Base-by-base conservation (phyloP, 1,284 basidiomycete genomes). In the Pseudozyma sp. region DNA sequence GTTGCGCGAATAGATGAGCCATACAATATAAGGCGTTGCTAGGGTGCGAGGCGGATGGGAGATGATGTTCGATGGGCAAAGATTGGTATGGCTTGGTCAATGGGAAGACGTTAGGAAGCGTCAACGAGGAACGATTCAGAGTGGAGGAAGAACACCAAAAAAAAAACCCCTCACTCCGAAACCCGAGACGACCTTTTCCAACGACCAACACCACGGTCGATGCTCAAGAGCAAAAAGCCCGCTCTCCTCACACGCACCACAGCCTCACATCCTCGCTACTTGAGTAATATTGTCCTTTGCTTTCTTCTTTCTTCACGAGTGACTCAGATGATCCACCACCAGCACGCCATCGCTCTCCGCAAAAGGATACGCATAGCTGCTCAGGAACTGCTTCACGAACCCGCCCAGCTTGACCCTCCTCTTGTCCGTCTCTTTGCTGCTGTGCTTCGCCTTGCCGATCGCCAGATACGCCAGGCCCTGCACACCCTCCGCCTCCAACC, bases 401-500 rank as follows among this genome's bases (percentile, higher is more conserved):
- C 91, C 89, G 4, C 90, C 92, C 11, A 98, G 88, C 67, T 93
- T 91, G 34, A 92, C 92, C 2, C 92, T 89, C 39, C 94, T 92
- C 51, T 93, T 89, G 13, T 88, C 88, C 14, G 89, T 86, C 81
- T 94, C 93, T 33, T 90, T 92, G 3, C 93, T 94, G 1, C 93
- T 94, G 84, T 98, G 96, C 85, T 94, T 95, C 84, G 95, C 94
- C 85, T 97, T 94, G 10, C 97, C 96, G 5, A 98, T 93, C 35
- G 98, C 89, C 29, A 94, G 86, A 83, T 92, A 99, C 1, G 82
- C 83, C 45, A 85, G 17, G 89, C 95, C 92, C 71, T 79, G 72
- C 39, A 91, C 94, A 80, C 90, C 89, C 81, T 96, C 94, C 31
- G 88, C 87, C 84, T 97, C 94, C 66, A 97, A 87, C 90, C 85